Percentiles rank a stretch among this genome's conserved stretches.
Conservation (phyloP, 75 land plant species). For the Ceratopteris richardii region DNA sequence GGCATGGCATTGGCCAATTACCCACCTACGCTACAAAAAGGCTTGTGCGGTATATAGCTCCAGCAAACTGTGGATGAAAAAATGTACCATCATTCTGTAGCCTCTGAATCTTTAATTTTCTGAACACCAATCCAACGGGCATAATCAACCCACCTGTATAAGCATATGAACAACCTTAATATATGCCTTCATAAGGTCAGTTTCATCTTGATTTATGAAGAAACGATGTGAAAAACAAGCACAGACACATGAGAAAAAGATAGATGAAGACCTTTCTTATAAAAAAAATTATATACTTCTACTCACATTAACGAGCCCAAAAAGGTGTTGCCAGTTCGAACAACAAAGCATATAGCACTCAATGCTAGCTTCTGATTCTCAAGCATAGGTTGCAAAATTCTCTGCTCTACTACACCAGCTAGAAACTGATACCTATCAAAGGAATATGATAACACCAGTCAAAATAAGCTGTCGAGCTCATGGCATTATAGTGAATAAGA, state of each 20-base stretch:
- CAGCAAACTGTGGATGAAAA: too few relatives aligned
- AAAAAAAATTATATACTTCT: background rate
- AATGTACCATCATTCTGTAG: background rate
- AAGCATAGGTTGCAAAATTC: slow-evolving; percentile 28
- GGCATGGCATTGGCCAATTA: too few relatives aligned
- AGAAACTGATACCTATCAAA: slow-evolving; percentile 27
- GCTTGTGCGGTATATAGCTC: too few relatives aligned
- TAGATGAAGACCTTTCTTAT: too few relatives aligned
- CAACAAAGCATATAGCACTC: slow-evolving; percentile 23
- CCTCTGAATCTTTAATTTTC: slow-evolving; percentile 4
- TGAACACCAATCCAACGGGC: slow-evolving; percentile 39
- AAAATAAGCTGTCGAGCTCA: background rate
- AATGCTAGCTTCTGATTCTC: slow-evolving; percentile 31
- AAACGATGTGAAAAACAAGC: too few relatives aligned
- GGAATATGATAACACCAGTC: background rate
- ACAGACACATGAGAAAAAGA: too few relatives aligned
- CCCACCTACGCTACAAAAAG: too few relatives aligned
- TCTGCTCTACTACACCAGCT: slow-evolving; percentile 39
- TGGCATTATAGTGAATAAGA: background rate
- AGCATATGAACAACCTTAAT: too few relatives aligned
- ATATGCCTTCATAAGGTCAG: too few relatives aligned
- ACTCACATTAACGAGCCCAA: slow-evolving; percentile 35
- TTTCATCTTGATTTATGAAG: too few relatives aligned
- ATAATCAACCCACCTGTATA: slow-evolving; percentile 42
- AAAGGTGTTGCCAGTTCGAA: slow-evolving; percentile 34